Evolutionary conservation across 2,329 filamentous ascomycete genomes (phyloP), one percentile per base, ranked within the genome.

Genomic region (Clonostachys sp.): DNA sequence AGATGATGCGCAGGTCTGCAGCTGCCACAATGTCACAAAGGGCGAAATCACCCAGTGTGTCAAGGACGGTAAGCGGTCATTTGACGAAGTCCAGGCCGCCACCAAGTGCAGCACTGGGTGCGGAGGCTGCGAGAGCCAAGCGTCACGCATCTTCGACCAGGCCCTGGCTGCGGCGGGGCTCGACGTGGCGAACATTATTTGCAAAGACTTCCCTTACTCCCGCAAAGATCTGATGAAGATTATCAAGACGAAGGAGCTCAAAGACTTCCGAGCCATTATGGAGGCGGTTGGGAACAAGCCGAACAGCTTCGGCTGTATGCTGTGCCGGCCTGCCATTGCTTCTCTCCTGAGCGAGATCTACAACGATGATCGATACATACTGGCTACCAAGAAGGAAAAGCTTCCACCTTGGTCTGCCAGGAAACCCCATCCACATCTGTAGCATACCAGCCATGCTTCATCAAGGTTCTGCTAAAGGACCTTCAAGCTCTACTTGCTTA

Each of bases 71-170:
- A 39, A n/a, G 14, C 36, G 17, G 14, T 39, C 36, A 12, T 79
- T 95, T 41, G 85, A 83, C 45, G 86, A 92, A 47, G 77, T 96
- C 60, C 96, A 96, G 66, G 81, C 86, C 3, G 95, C 89, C 71
- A 96, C 91, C 14, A 96, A 96, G 64, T 90, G 90, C 16, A 91
- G 91, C 38, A 95, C 89, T 1, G 91, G 91, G 3, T 96, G 91
- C 60, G 91, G 90, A 55, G 91, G 91, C 8, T 96, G 91, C 62
- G 83, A 95, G 80, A 90, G 91, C 6, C 78, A 96, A 6, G 87
- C 95, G 3, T 89, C 89, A 47, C 86, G 84, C 53, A 95, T 96
- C 61, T 95, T 95, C 79, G 94, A 91, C 75, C 86, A 85, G 62
- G 86, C 89, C 30, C 91, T 96, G 88, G 75, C 82, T 42, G 82